Evolutionary conservation across 2,329 filamentous ascomycete genomes (phyloP), one percentile per base, ranked within the genome.

Genomic region (Aspergillus pseudoglaucus): DNA sequence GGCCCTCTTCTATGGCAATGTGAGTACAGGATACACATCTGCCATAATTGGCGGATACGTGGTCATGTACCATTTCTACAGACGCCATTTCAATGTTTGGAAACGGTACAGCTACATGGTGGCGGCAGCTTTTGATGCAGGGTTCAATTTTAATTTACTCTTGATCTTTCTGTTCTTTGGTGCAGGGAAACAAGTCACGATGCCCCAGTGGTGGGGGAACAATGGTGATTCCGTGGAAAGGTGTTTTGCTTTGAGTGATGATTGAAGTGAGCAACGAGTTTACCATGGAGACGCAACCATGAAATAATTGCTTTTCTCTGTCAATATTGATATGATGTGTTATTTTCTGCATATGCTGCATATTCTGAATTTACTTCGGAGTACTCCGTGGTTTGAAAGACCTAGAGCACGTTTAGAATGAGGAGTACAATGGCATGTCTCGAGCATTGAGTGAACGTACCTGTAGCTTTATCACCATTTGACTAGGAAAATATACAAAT

Each of bases 171-270:
- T 83, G 48, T 78, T 76, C 51, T 81, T 83, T 54, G 76, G 79
- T 1, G 74, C 76, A 6, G 79, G 73, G 0, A 82, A 78, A 66
- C 69, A 79, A 27, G 64, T 82, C 6, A 69, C 64, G 14, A 83
- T 83, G 80, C 79, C 79, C n/a, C 60, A 79, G 51, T 83, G 81
- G 81, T 83, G 80, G 79, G 80, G 80, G 0, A 83, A 83, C 55
- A 75, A 81, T 53, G 71, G 64, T 23, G 65, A 71, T 6, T 63
- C 59, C n/a, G 75, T 76, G 39, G 80, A 83, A 63, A 70, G 80
- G 46, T 83, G 80, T 59, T 83, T 83, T 69, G 76, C 77, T 2
- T 52, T 80, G 47, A 61, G 66, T 25, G 17, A 39, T 39, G 17
- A 20, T 18, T 39, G 10, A 18, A 6, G 10, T 12, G 17, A 12